Conservation (phyloP, 352 stramenopile genomes). For the Phytophthora constricta region DNA sequence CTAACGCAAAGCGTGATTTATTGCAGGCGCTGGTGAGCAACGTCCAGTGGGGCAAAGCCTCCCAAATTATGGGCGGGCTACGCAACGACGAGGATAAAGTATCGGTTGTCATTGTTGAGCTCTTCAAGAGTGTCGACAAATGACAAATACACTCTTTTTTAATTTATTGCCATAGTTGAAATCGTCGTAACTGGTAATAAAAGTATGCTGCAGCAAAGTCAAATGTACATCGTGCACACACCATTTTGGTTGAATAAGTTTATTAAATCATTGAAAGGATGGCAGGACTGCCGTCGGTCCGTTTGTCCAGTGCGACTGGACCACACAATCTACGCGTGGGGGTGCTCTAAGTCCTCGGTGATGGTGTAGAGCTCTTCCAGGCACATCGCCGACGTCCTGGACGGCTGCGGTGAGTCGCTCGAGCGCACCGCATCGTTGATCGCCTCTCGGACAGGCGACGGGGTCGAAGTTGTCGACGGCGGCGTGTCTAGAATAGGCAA, state of each 20-base stretch:
- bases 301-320: background rate
- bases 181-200: no score
- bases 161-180: no score
- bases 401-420: conserved; percentile 30
- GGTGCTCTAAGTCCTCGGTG: conserved; percentile 52
- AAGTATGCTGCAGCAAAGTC: no score
- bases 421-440: conserved; percentile 9
- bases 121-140: conserved; percentile 43
- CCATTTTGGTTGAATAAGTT: no score
- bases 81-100: conserved; percentile 58
- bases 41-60: conserved; percentile 62
- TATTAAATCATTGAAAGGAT: no score
- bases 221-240: no score
- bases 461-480: conserved; percentile 10
- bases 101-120: conserved; percentile 58
- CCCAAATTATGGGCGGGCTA: conserved; percentile 67
- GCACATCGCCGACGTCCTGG: conserved; percentile 31
- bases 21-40: conserved; percentile 42
- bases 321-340: conserved; percentile 24
- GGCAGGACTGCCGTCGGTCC: background rate
- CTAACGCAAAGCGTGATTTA: conserved; percentile 7
- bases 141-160: no score
- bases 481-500: conserved; percentile 34
- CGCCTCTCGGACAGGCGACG: conserved; percentile 9
- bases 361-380: conserved; percentile 68